Evolutionary conservation across 2,329 filamentous ascomycete species (phyloP).

Genomic region (Colletotrichum viniferum): DNA sequence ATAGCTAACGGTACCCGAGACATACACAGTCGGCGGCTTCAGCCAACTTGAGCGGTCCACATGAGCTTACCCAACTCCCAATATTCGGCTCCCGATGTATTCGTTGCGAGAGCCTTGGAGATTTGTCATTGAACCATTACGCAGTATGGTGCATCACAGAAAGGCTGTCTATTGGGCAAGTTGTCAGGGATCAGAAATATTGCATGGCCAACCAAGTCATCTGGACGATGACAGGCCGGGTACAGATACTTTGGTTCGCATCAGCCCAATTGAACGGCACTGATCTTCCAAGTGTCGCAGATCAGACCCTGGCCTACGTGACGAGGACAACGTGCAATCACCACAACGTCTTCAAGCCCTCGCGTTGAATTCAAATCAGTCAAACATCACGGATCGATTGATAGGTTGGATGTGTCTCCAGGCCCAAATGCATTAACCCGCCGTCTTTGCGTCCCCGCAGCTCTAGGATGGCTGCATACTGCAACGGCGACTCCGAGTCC

Average conservation of each 20-base stretch:
- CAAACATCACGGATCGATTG: neutral
- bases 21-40: neutral
- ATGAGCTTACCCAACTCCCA: neutral
- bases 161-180: neutral
- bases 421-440: neutral
- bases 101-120: neutral
- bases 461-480: neutral
- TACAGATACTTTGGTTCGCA: neutral
- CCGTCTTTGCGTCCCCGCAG: neutral
- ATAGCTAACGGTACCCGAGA: neutral
- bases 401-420: neutral
- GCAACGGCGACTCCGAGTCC: neutral
- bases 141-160: neutral
- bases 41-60: neutral
- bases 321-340: neutral
- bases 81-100: accelerated
- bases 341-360: neutral
- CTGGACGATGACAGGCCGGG: neutral
- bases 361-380: neutral
- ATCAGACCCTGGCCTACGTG: neutral
- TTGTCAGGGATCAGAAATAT: neutral
- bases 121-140: neutral
- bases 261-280: neutral
- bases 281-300: neutral
- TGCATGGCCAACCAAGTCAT: neutral